Base-by-base conservation (phyloP, 768 basidiomycete genomes). In the Aureoboletus auriporus region DNA sequence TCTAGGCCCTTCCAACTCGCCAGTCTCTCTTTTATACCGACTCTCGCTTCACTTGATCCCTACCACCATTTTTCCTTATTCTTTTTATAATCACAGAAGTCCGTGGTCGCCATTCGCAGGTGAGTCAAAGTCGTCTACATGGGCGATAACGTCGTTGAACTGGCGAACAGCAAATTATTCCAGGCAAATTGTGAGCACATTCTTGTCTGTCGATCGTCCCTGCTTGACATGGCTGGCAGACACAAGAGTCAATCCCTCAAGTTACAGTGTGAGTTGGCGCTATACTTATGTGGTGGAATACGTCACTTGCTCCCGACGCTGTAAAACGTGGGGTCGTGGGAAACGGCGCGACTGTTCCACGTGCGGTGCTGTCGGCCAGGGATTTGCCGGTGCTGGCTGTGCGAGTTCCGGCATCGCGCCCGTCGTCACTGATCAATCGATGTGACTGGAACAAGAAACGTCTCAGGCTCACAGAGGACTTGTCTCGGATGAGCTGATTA, bases 241-340 rank as follows among this genome's bases (percentile, higher is more conserved):
- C 49, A 52, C 20, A 10, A 11, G 17, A 33, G 26, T 28, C 28
- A 30, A 33, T 26, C 42, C 29, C 14, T 16, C 41, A 42, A 50
- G 44, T 20, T 30, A 44, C 38, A 62, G 44, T 46, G 64, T 61
- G 57, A 66, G 65, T 66, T 11, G 36, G 36, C 52, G 12, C 16
- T 33, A 35, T 41, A 35, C 36, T n/a, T 31, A 33, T 23, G 44
- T 37, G n/a, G 16, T 23, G 20, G 39, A 50, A 53, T 62, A 67
- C 67, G 58, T 63, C 60, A 69, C 55, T 53, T 56, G 50, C 47
- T 67, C n/a, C n/a, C 43, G 59, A 61, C 69, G 50, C 54, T 59
- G 71, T 57, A 60, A 70, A 72, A 71, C 69, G 71, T 71, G 69
- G 71, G 60, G 60, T 56, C 70, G 69, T 71, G 69, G 58, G 69